A percentile compares a stretch with the other conserved stretches of the same genome.
These are phyloP conservation scores for Pestalotiopsis fici DNA, from an alignment of 2,329 filamentous ascomycete genomes.

Conservation along the genomic window DNA sequence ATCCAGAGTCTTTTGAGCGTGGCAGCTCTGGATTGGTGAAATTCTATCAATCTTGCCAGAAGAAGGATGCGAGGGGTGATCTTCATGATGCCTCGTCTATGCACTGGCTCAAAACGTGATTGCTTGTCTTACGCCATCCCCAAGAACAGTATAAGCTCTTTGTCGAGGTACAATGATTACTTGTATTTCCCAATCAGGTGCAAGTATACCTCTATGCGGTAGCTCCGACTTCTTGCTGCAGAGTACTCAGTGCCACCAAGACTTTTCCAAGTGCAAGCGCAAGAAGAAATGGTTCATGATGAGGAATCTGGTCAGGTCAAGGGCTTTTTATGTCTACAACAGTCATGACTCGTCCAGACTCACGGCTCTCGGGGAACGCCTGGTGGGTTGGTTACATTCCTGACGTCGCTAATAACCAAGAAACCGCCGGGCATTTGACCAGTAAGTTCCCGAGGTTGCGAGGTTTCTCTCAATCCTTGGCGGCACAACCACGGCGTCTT, in stretches of 20 bases:
- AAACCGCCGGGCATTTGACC: background rate
- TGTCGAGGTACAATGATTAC: too few relatives aligned
- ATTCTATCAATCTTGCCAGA: background rate
- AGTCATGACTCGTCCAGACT: background rate
- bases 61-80: background rate
- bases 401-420: background rate
- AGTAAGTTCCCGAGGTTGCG: background rate
- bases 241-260: background rate
- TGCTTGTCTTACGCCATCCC: too few relatives aligned
- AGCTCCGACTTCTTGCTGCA: too few relatives aligned
- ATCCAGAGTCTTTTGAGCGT: background rate
- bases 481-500: too few relatives aligned
- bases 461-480: too few relatives aligned
- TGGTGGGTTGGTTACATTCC: background rate
- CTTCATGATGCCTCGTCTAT: background rate
- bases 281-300: background rate
- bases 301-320: background rate
- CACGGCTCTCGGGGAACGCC: background rate
- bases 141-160: too few relatives aligned
- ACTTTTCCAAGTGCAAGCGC: background rate
- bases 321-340: background rate
- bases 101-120: too few relatives aligned
- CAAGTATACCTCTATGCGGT: too few relatives aligned
- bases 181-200: too few relatives aligned
- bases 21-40: background rate